Conservation (phyloP, 2,329 filamentous ascomycete genomes). For the Drechslera avenae region DNA sequence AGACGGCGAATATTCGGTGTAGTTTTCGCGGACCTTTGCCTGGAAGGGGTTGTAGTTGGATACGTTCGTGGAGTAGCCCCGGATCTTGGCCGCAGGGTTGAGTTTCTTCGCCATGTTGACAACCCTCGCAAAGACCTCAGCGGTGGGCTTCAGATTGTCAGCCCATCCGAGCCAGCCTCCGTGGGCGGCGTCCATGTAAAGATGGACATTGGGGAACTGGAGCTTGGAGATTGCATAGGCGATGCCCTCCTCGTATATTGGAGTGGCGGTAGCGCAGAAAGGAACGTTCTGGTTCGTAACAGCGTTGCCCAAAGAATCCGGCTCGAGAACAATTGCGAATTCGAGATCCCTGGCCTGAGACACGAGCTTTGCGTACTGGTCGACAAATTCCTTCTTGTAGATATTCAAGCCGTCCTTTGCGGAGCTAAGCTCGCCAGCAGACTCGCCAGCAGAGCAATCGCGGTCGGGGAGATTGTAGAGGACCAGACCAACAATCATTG, state of each 20-base stretch:
- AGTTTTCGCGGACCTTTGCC: slow-evolving; percentile 31
- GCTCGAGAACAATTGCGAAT: slow-evolving; percentile 39
- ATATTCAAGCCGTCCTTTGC: slow-evolving; percentile 51
- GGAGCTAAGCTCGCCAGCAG: slow-evolving; percentile 77
- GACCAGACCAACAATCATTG: slow-evolving; percentile 54
- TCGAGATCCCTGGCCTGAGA: slow-evolving; percentile 32
- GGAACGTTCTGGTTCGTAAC: slow-evolving; percentile 34
- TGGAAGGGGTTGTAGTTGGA: slow-evolving; percentile 38
- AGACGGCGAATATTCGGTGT: slow-evolving; percentile 29
- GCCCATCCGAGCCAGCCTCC: slow-evolving; percentile 40
- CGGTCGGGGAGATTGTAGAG: slow-evolving; percentile 96
- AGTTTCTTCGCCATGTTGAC: slow-evolving; percentile 30
- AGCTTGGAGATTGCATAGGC: slow-evolving; percentile 38
- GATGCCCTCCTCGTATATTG: slow-evolving; percentile 37
- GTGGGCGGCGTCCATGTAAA: slow-evolving; percentile 40
- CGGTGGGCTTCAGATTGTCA: slow-evolving; percentile 35
- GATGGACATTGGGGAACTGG: slow-evolving; percentile 33
- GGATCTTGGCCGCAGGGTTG: slow-evolving; percentile 30
- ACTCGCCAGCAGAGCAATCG: slow-evolving; percentile 80
- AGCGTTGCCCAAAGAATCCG: slow-evolving; percentile 35
- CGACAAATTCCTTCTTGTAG: slow-evolving; percentile 39
- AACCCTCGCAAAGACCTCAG: slow-evolving; percentile 32
- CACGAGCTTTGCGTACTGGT: slow-evolving; percentile 33
- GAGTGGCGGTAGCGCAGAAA: slow-evolving; percentile 29
- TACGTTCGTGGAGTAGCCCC: slow-evolving; percentile 35